phyloP scores from a whole-genome alignment of 208 protist species.

The Balamuthia mandrillaris region DNA sequence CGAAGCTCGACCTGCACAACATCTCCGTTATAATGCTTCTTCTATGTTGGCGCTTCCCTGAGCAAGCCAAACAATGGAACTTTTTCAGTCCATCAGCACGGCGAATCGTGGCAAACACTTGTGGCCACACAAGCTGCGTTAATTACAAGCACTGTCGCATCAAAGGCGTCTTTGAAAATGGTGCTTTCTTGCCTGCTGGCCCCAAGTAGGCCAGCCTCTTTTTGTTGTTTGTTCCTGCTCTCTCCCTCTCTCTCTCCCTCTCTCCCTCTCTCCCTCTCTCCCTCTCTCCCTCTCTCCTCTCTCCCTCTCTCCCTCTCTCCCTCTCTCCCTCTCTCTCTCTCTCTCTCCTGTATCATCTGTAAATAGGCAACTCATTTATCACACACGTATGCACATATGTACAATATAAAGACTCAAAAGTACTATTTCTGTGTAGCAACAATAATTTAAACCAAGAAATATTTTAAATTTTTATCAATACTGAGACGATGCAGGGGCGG shows the following conservation, averaged over 20 bases:
- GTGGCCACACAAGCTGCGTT: too few relatives aligned
- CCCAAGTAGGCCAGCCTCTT: not conserved
- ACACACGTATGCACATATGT: not conserved
- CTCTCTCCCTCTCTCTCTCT: conserved; percentile 41
- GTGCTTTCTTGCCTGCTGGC: not conserved
- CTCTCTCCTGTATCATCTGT: not conserved
- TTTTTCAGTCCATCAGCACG: too few relatives aligned
- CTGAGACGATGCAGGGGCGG: not conserved
- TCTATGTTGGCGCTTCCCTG: too few relatives aligned
- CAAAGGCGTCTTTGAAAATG: too few relatives aligned
- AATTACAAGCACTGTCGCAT: too few relatives aligned
- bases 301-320: conserved; percentile 45
- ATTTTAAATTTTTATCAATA: not conserved
- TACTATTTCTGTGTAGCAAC: not conserved
- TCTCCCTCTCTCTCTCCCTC: not conserved
- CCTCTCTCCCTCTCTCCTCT: conserved; percentile 50
- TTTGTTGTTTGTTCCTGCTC: not conserved
- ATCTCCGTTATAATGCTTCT: too few relatives aligned
- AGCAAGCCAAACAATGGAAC: too few relatives aligned
- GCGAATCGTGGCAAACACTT: too few relatives aligned
- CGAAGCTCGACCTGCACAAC: too few relatives aligned
- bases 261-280: conserved; percentile 56
- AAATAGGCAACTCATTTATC: conserved; percentile 24
- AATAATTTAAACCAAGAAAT: not conserved
- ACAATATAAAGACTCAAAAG: not conserved